Evolutionary conservation across 495 filamentous ascomycete genomes (phyloP), one percentile per base, ranked within the genome.

Genomic region (Penicillium soppii): DNA sequence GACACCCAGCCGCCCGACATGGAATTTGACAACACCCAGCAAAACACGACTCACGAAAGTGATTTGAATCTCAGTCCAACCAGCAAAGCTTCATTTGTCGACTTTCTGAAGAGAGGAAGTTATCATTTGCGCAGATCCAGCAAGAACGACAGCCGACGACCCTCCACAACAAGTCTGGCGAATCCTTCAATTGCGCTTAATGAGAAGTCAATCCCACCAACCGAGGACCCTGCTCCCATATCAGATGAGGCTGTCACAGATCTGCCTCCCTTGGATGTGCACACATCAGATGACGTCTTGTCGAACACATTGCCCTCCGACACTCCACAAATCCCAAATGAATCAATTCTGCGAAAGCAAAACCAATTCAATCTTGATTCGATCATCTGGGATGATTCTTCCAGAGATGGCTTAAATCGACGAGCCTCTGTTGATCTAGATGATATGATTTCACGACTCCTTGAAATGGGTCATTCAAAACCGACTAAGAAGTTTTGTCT

Each of bases 381-480:
- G 7, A 54, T 54, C 30, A 54, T 54, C 29, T 54, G 52, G 52
- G 52, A 54, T 10, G 52, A 54, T 21, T 54, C 52, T 2, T 30
- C 30, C 4, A 25, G 52, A 19, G 44, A 48, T 17, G 44, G 52
- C 15, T 29, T 43, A 19, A 54, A 54, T n/a, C 26, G 43, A 30
- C 17, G 29, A 35, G 32, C 44, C 7, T 82, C 89, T 27, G 88
- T 91, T 47, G 92, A 97, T 70, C 75, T 99, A 36, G 94, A 99
- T 62, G 94, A 97, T 62, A 97, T 96, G 82, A 99, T 99, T 61
- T 86, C 87, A 53, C 86, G 94, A 29, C 84, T 99, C 17, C 76
- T 97, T 27, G 95, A 97, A 70, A 94, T 95, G 19, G 94, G 85
- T 19, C 97, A 99, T 64, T 90, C 94, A 26, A 97, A 97, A 66